phyloP scores from a whole-genome alignment of 495 filamentous ascomycete genomes.

The Aspergillus avenaceus region DNA sequence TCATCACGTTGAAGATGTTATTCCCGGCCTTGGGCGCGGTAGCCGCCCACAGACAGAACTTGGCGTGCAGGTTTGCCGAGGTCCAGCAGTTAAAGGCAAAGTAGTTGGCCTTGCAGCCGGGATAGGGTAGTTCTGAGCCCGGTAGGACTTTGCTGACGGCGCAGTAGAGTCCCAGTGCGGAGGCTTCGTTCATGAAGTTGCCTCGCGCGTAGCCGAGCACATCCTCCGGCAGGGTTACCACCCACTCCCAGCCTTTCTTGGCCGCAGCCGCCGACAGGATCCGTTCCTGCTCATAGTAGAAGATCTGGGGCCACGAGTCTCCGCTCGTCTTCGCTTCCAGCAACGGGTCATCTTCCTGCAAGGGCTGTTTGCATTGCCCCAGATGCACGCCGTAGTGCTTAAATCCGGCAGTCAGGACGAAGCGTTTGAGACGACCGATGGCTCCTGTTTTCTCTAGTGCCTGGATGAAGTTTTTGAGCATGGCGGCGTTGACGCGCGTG shows the following conservation, averaged over 20 bases:
- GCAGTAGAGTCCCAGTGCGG: slow-evolving; percentile 46
- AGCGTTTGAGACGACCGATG: slow-evolving; percentile 37
- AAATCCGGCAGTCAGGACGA: slow-evolving; percentile 49
- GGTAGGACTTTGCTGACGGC: slow-evolving; percentile 45
- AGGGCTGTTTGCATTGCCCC: slow-evolving; percentile 40
- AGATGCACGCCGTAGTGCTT: slow-evolving; percentile 58
- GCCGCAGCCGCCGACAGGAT: slow-evolving; percentile 30
- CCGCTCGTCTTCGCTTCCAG: slow-evolving; percentile 20
- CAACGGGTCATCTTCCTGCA: slow-evolving; percentile 42
- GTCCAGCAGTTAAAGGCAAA: slow-evolving; percentile 50
- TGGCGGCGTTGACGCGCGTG: slow-evolving; percentile 36
- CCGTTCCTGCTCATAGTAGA: slow-evolving; percentile 41
- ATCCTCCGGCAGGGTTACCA: slow-evolving; percentile 52
- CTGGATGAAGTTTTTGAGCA: slow-evolving; percentile 49
- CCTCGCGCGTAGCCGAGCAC: slow-evolving; percentile 39
- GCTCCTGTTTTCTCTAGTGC: slow-evolving; percentile 44
- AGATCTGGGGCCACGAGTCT: slow-evolving; percentile 27
- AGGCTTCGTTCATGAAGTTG: slow-evolving; percentile 57
- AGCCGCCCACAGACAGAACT: slow-evolving; percentile 52
- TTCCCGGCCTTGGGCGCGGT: slow-evolving; percentile 38
- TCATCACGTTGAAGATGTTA: slow-evolving; percentile 53
- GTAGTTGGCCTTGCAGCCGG: slow-evolving; percentile 46
- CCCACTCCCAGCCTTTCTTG: slow-evolving; percentile 33
- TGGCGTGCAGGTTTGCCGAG: slow-evolving; percentile 43
- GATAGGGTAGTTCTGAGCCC: slow-evolving; percentile 40